Base-by-base conservation (phyloP, 495 filamentous ascomycete genomes). In the Aspergillus cavernicola region DNA sequence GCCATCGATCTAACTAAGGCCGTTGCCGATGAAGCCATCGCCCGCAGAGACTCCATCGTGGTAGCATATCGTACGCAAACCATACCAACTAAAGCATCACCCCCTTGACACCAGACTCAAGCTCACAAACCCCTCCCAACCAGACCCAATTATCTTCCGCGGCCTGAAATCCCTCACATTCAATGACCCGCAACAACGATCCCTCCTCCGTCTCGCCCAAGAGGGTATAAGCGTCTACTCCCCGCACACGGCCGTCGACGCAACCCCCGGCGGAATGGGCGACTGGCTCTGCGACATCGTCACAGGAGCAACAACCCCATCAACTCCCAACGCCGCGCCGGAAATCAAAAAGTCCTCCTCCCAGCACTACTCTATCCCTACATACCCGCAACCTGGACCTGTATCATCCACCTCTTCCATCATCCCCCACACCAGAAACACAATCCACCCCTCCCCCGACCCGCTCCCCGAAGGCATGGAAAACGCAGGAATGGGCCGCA, bases 121-220 rank as follows among this genome's bases (percentile, higher is more conserved):
- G 28, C 40, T 57, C 32, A 52, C 57, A 42, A 45, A 16, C n/a
- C 16, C 35, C 32, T 28, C 41, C 53, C 48, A 44, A 42, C 44
- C 58, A 95, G 90, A 98, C 67, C 93, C 93, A 8, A 91, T 97
- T 61, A 97, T 98, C 61, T 98, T 97, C 80, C 81, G 84, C 55
- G 86, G 87, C 35, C 74, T 98, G 43, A 98, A 97, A 69, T 84
- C 86, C 37, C 71, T 98, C 64, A 96, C 88, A 29, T 79, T 92
- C 16, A 78, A 78, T 53, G 86, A 98, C 68, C 75, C 89, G 10
- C 93, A 96, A 62, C 95, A 97, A 70, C 80, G 85, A 52, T 86
- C 85, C 19, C 80, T 97, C 41, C 77, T 98, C 6, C 81, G 86
- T 41, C 78, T 98, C 3, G 86, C 85, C n/a, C 85, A 87, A 35